phyloP scores from a whole-genome alignment of 768 basidiomycete species.

The Boletus tylopilopsis region DNA sequence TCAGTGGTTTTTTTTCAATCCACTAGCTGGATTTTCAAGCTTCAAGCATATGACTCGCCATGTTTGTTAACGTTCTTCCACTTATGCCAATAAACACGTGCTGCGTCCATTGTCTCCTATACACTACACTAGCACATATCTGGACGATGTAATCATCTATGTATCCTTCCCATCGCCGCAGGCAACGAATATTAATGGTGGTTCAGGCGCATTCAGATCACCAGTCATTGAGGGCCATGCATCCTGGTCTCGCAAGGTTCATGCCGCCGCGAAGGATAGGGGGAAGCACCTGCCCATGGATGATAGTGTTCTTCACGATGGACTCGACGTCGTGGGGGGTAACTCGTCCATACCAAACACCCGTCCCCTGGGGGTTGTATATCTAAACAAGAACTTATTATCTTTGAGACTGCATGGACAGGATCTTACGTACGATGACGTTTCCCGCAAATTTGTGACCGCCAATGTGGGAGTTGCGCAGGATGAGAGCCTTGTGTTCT shows the following conservation, averaged over 20 bases:
- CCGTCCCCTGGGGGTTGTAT: conserved; percentile 79
- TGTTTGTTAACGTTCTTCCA: conserved; percentile 1
- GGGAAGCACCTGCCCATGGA: conserved; percentile 79
- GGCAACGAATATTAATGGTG: background rate
- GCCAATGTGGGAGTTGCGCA: conserved; percentile 87
- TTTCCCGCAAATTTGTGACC: conserved; percentile 94
- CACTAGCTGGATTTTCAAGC: conserved; percentile 18
- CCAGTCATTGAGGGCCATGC: conserved; percentile 70
- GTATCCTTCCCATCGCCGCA: conserved; percentile 1
- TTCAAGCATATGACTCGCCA: conserved; percentile 13
- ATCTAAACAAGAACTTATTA: conserved; percentile 46
- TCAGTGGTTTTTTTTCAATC: conserved; percentile 5
- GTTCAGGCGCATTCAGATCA: conserved; percentile 27
- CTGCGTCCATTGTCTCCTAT: conserved; percentile 12
- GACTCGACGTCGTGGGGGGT: conserved; percentile 85
- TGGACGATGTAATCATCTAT: conserved; percentile 23
- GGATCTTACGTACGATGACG: conserved; percentile 64
- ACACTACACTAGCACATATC: conserved; percentile 25
- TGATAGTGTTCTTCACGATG: conserved; percentile 83
- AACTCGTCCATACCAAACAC: conserved; percentile 93
- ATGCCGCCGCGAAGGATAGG: conserved; percentile 83
- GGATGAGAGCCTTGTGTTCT: conserved; percentile 71
- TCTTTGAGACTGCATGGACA: background rate
- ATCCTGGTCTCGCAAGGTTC: conserved; percentile 70
- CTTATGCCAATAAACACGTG: conserved; percentile 5